Conservation (phyloP, 1,284 basidiomycete species). For the Ustilago lituana region DNA sequence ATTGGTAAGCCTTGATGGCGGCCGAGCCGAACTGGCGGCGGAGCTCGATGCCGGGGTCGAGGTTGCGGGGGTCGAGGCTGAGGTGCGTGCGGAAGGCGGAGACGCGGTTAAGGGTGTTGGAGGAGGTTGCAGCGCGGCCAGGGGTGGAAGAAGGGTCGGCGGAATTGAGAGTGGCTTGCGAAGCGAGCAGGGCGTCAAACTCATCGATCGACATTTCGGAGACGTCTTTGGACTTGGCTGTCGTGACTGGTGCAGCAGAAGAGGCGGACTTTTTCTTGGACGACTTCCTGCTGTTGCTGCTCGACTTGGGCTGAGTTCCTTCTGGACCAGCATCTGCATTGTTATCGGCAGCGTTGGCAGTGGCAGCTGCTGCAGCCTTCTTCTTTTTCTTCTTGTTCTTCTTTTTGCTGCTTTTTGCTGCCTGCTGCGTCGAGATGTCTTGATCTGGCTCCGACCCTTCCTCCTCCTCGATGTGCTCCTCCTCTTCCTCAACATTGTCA, state of each 20-base stretch:
- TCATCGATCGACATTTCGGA: slow-evolving; percentile 65
- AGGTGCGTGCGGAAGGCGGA: slow-evolving; percentile 48
- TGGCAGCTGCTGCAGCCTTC: slow-evolving; percentile 44
- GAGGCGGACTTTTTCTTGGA: slow-evolving; percentile 27
- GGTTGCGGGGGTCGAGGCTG: slow-evolving; percentile 45
- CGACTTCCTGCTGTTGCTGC: slow-evolving; percentile 36
- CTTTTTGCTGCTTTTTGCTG: slow-evolving; percentile 28
- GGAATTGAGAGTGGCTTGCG: slow-evolving; percentile 36
- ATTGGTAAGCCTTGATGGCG: slow-evolving; percentile 64
- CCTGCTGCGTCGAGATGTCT: slow-evolving; percentile 26
- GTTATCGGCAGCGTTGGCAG: not conserved
- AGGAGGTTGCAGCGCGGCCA: not conserved
- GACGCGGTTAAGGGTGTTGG: slow-evolving; percentile 1
- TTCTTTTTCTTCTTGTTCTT: slow-evolving; percentile 64
- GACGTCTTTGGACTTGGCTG: slow-evolving; percentile 35
- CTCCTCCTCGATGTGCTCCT: slow-evolving; percentile 27
- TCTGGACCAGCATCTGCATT: not conserved
- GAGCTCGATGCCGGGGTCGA: slow-evolving; percentile 63
- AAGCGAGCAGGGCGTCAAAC: slow-evolving; percentile 56
- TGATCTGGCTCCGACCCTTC: slow-evolving; percentile 32
- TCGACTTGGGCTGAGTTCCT: slow-evolving; percentile 1
- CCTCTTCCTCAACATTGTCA: slow-evolving; percentile 21
- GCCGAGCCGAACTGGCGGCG: slow-evolving; percentile 64
- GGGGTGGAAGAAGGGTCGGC: slow-evolving; percentile 2
- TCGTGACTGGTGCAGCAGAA: not conserved